Base-by-base conservation (phyloP, 192 early-diverging fungal species). In the Coemansia sp. region DNA sequence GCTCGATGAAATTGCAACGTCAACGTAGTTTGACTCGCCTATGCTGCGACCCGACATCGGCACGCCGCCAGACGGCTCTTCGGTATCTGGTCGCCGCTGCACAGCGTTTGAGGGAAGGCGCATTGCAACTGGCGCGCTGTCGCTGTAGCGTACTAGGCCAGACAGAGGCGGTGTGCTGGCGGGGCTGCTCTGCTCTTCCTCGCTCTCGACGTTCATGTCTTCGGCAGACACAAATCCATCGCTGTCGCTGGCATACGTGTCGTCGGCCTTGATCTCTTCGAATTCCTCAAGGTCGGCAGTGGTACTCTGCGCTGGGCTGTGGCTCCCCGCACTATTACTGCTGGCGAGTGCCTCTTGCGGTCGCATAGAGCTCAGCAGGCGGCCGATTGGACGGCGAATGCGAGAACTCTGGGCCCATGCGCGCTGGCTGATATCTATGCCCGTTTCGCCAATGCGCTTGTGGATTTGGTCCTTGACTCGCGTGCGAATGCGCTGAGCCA, bases 211-310 rank as follows among this genome's bases (percentile, higher is more conserved):
- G 57, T 75, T 70, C 3, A 65, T 42, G 38, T 81, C 78, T n/a
- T 81, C 78, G 3, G 78, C 78, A 2, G 78, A 81, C 1, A 81
- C 73, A 68, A 85, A 83, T 9, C 84, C 74, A 17, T 85, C 84
- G 59, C 71, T 72, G 35, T 79, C 82, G 61, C 73, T 73, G 35
- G 54, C 71, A 20, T 65, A 72, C 14, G 61, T 25, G 9, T 67
- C 69, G 9, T 32, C 29, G 20, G 65, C 49, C 36, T 74, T 47
- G 42, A 79, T 66, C 6, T 78, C 79, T 38, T 72, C 74, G 39
- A 71, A 73, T 19, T 66, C 71, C 0, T 67, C 80, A 31, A 61
- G 36, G 7, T 82, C 79, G n/a, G 24, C 65, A 17, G 65, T 20
- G 19, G 60, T 35, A 8, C 61, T 61, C 35, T 40, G 41, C 1